Conservation (phyloP, 108 stramenopile genomes). For the Epithemia pelagica region DNA sequence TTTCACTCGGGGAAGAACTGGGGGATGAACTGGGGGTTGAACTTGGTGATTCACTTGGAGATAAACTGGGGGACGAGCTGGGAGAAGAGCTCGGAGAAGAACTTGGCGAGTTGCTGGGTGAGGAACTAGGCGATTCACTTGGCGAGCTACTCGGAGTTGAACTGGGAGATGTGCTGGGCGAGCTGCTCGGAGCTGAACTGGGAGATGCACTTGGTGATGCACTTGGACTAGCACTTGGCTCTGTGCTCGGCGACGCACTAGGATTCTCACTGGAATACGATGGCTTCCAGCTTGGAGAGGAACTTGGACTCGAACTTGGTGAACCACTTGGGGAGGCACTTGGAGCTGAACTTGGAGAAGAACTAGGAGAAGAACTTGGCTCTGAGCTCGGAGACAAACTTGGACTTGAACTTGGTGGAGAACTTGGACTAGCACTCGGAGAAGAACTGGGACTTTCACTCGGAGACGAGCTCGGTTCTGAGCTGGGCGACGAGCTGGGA, state of each 20-base stretch:
- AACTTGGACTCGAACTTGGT: neutral
- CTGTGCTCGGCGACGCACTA: neutral
- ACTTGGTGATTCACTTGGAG: neutral
- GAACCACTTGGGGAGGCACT: slow-evolving; percentile 2
- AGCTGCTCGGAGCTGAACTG: neutral
- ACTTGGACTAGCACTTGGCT: too few species aligned
- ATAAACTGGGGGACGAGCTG: neutral
- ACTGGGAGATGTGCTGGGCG: slow-evolving; percentile 3
- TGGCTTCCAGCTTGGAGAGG: too few species aligned
- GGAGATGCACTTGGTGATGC: neutral
- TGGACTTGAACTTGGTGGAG: neutral
- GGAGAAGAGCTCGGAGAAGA: neutral
- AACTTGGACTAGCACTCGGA: neutral
- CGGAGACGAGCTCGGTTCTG: too few species aligned
- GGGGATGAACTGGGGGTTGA: too few species aligned
- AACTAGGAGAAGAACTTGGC: neutral
- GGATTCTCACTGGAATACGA: neutral
- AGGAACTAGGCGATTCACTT: neutral
- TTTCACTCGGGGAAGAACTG: too few species aligned
- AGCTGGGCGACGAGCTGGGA: neutral
- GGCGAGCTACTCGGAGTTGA: neutral
- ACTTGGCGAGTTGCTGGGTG: neutral
- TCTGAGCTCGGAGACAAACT: neutral
- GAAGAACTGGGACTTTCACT: neutral
- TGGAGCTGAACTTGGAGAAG: neutral